Evolutionary conservation across 1,139 yeast genomes (phyloP), one percentile per base, ranked within the genome.

Genomic region (Magnusiomyces clavatus): DNA sequence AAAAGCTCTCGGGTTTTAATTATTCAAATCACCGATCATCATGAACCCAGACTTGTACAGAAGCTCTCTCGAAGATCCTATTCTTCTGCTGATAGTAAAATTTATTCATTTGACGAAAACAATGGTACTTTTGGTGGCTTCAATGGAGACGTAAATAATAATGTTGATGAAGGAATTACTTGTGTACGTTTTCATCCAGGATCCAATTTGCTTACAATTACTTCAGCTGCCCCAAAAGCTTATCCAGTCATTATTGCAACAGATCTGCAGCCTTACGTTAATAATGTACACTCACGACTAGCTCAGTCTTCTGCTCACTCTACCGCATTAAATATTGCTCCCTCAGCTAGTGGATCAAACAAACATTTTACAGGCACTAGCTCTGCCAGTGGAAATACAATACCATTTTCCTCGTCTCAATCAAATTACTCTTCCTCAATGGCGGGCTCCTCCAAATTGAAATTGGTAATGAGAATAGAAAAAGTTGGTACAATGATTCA

Each of bases 401-500:
- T 24, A 24, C 31, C 4, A 24, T 24, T 24, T 24, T 24, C 58
- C 1, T 51, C 59, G 12, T 49, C 58, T 29, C 49, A 55, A 13
- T 35, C 52, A 37, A 49, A 61, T 19, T 52, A 60, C 14, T 47
- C 51, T 10, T 51, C 61, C 3, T 57, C 58, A 13, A 51, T 58
- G 16, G 54, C 47, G 2, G 40, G 47, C 12, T 24, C 16, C 1
- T 17, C 47, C 29, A 44, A 44, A 16, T 24, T 44, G 6, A 44
- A 44, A 11, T 42, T 82, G 64, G 61, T 81, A 11, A 66, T 78
- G 61, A 77, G 82, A 56, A 70, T 89, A 11, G 85, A 84, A 51
- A 95, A 89, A 61, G 78, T 88, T n/a, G 97, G 97, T 0, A 78
- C 86, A 1, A 73, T 80, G 8, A 84, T 88, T 52, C 95, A 89